Evolutionary conservation across 169 alveolate genomes (phyloP).

Genomic region (Plasmodium berghei): DNA sequence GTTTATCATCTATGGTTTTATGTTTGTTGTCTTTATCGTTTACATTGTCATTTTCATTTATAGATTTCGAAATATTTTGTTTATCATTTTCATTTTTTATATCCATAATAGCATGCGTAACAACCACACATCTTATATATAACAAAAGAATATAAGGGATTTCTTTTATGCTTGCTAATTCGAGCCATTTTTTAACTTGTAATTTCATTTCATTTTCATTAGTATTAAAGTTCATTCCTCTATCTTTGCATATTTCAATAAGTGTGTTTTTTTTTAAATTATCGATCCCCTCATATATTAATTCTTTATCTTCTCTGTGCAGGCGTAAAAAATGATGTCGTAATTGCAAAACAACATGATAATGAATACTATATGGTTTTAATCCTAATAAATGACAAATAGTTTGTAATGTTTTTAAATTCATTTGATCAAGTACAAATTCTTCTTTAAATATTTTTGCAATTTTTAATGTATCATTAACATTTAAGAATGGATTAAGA

Average conservation of each 20-base stretch:
- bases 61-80: neutral
- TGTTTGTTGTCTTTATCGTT: neutral
- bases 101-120: slow-evolving; percentile 89
- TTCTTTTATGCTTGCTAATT: slow-evolving; percentile 88
- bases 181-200: slow-evolving; percentile 88
- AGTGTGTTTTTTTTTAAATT: slow-evolving; percentile 86
- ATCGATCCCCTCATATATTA: slow-evolving; percentile 92
- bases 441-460: slow-evolving; percentile 89
- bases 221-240: slow-evolving; percentile 89
- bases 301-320: slow-evolving; percentile 89
- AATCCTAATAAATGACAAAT: slow-evolving; percentile 89
- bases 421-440: slow-evolving; percentile 89
- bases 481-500: slow-evolving; percentile 84
- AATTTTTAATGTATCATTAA: slow-evolving; percentile 83
- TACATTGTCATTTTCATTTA: neutral
- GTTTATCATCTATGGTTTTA: slow-evolving; percentile 30
- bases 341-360: slow-evolving; percentile 89
- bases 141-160: slow-evolving; percentile 88
- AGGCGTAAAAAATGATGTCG: slow-evolving; percentile 87
- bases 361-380: slow-evolving; percentile 87
- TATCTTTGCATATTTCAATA: slow-evolving; percentile 88
- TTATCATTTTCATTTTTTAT: slow-evolving; percentile 67
- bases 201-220: slow-evolving; percentile 83
- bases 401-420: slow-evolving; percentile 89
- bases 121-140: slow-evolving; percentile 90